A percentile compares a stretch with the other conserved stretches of the same genome.
phyloP scores from a whole-genome alignment of 106 monocot genomes.

The Cymbidium sinense region DNA sequence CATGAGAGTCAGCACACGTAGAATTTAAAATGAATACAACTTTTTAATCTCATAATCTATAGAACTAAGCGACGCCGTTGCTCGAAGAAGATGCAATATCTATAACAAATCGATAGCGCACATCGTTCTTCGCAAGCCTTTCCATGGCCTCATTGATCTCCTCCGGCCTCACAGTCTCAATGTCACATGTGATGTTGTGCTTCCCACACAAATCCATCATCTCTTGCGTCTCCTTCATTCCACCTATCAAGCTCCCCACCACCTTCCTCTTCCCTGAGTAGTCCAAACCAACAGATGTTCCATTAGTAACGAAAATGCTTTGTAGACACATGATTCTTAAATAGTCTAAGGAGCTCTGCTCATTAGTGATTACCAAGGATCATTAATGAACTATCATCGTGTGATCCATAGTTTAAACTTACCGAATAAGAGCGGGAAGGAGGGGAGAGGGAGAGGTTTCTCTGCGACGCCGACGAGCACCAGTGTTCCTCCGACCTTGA shows the following conservation, averaged over 20 bases:
- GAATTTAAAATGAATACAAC: not conserved
- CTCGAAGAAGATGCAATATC: conserved; percentile 24
- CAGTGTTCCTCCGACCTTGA: conserved; percentile 50
- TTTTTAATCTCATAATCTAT: too few relatives aligned
- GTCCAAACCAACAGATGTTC: not conserved
- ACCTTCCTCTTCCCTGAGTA: conserved; percentile 39
- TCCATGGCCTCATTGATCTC: conserved; percentile 63
- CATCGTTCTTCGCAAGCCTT: conserved; percentile 64
- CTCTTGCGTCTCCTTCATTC: conserved; percentile 91
- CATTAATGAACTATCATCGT: too few relatives aligned
- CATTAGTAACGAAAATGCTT: not conserved
- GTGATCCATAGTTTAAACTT: conserved; percentile 5
- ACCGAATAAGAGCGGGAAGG: conserved; percentile 69
- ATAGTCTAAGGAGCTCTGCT: too few relatives aligned
- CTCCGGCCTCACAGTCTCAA: conserved; percentile 46
- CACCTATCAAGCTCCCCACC: conserved; percentile 61
- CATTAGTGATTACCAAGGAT: not conserved
- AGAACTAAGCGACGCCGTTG: not conserved
- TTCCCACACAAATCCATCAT: conserved; percentile 78
- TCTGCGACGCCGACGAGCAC: conserved; percentile 58
- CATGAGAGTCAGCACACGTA: not conserved
- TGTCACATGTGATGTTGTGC: conserved; percentile 67
- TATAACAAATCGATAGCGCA: conserved; percentile 81
- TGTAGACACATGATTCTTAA: too few relatives aligned
- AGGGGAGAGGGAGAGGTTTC: conserved; percentile 55